Conservation (phyloP, 352 stramenopile genomes). For the Pythium monospermum region DNA sequence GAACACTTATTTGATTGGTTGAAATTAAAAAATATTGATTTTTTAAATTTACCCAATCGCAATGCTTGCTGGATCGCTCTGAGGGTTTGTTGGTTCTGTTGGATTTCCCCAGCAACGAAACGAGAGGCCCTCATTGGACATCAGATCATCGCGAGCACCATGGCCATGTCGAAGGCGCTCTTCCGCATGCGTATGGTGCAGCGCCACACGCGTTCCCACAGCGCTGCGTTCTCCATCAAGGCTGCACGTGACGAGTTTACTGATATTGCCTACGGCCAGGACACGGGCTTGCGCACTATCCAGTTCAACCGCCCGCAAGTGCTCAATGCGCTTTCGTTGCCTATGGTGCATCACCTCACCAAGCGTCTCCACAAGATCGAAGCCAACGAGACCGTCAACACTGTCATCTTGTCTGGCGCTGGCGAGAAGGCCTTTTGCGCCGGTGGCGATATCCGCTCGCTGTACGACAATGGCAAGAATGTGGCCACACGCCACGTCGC, state of each 20-base stretch:
- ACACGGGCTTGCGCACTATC: slow-evolving; percentile 75
- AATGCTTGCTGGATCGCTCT: background rate
- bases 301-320: slow-evolving; percentile 89
- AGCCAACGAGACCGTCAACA: slow-evolving; percentile 70
- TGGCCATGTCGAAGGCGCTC: slow-evolving; percentile 17
- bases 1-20: slow-evolving; percentile 36
- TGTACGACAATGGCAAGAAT: slow-evolving; percentile 83
- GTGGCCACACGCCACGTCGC: slow-evolving; percentile 58
- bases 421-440: slow-evolving; percentile 92
- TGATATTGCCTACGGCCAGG: slow-evolving; percentile 75
- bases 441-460: slow-evolving; percentile 91
- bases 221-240: slow-evolving; percentile 32
- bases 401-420: slow-evolving; percentile 75
- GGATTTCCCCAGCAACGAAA: too few species aligned
- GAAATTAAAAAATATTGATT: slow-evolving; percentile 11
- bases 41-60: slow-evolving; percentile 26
- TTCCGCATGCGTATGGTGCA: slow-evolving; percentile 52
- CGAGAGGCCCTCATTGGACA: too few species aligned
- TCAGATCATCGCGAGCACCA: too few species aligned
- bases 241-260: slow-evolving; percentile 37
- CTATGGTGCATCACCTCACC: slow-evolving; percentile 90
- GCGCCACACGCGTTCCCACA: slow-evolving; percentile 33
- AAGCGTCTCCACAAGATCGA: slow-evolving; percentile 83
- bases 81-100: background rate
- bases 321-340: slow-evolving; percentile 89